A percentile compares a stretch with the other conserved stretches of the same genome.
phyloP scores from a whole-genome alignment of 2,329 filamentous ascomycete genomes.

The Geosmithia flava region DNA sequence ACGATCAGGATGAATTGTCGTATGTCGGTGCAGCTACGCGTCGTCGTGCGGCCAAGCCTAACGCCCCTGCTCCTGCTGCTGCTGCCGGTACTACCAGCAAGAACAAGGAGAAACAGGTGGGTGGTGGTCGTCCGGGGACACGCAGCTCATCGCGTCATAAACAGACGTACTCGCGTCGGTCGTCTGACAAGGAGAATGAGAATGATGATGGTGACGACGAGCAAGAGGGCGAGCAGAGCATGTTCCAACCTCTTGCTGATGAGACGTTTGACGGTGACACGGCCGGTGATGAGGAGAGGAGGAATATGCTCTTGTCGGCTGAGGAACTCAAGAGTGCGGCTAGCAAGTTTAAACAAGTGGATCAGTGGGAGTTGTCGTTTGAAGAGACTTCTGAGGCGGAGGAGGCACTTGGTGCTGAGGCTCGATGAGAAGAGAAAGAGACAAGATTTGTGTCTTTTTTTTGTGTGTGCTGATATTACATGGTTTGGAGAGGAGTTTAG shows the following conservation, averaged over 20 bases:
- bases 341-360: constrained; percentile 57
- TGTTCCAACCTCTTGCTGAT: constrained; percentile 30
- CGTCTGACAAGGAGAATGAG: constrained; percentile 48
- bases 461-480: too few relatives aligned
- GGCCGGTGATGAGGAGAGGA: constrained; percentile 15
- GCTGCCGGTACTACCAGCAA: constrained; percentile 2
- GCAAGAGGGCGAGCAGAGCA: constrained; percentile 17
- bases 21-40: constrained; percentile 22
- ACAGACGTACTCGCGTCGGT: constrained; percentile 36
- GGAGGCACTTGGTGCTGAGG: constrained; percentile 23
- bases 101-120: constrained; percentile 4
- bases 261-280: constrained; percentile 25
- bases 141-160: constrained; percentile 9
- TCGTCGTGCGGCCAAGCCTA: constrained; percentile 6
- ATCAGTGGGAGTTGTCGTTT: constrained; percentile 55
- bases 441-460: too few relatives aligned
- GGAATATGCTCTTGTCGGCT: constrained; percentile 24
- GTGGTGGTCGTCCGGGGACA: constrained; percentile 7
- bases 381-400: constrained; percentile 46
- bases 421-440: too few relatives aligned
- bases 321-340: constrained; percentile 46
- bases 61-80: constrained; percentile 9
- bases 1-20: constrained; percentile 45
- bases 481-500: neutral
- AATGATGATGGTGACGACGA: constrained; percentile 17